Conservation (phyloP, 2,329 filamentous ascomycete genomes). For the Calycina marina region DNA sequence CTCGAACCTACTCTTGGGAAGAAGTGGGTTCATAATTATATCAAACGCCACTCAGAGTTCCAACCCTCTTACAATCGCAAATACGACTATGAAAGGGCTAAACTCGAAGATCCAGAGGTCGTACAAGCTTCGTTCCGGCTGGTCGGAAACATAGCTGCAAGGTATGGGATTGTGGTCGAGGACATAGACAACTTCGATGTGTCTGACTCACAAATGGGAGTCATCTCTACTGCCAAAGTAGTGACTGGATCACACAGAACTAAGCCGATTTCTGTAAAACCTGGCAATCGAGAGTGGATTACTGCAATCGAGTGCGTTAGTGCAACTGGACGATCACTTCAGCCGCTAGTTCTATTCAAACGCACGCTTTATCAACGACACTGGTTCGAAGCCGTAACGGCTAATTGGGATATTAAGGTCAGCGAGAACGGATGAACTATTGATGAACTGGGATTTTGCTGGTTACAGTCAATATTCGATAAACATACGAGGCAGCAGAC, state of each 20-base stretch:
- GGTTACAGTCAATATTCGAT: not conserved
- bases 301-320: slow-evolving; percentile 17
- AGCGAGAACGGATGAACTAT: slow-evolving; percentile 21
- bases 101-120: slow-evolving; percentile 6
- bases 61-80: slow-evolving; percentile 5
- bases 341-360: slow-evolving; percentile 17
- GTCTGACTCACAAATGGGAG: slow-evolving; percentile 13
- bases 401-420: slow-evolving; percentile 14
- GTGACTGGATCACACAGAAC: slow-evolving; percentile 9
- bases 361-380: slow-evolving; percentile 5
- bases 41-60: slow-evolving; percentile 1
- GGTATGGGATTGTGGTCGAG: not conserved
- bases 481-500: slow-evolving; percentile 1
- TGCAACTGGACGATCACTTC: slow-evolving; percentile 13
- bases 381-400: slow-evolving; percentile 1
- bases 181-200: not conserved
- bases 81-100: slow-evolving; percentile 7
- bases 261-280: slow-evolving; percentile 7
- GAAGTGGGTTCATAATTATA: not conserved
- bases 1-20: not conserved
- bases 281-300: slow-evolving; percentile 17
- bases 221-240: slow-evolving; percentile 11
- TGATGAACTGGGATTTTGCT: not conserved
- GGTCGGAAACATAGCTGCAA: not conserved
- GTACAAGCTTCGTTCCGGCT: slow-evolving; percentile 6